Evolutionary conservation across 163 green algal species (phyloP).

Genomic region (Chlamydomonas reinhardtii): DNA sequence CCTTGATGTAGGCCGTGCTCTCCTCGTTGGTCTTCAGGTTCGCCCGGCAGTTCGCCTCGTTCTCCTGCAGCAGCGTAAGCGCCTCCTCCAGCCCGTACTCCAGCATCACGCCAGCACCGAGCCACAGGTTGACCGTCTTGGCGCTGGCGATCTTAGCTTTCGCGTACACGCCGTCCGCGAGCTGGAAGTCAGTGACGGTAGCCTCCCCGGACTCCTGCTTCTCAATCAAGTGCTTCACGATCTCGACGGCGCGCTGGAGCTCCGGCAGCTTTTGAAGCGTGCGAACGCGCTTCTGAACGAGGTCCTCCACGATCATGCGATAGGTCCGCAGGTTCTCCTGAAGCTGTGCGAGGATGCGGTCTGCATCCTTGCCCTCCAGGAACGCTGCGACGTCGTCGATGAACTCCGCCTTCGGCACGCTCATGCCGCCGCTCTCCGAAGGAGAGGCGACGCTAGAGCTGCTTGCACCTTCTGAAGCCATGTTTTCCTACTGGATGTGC

Average conservation of each 20-base stretch:
- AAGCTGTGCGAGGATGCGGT: conserved; percentile 79
- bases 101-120: conserved; percentile 90
- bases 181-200: conserved; percentile 83
- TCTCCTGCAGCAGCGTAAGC: conserved; percentile 71
- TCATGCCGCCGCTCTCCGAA: conserved; percentile 7
- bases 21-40: conserved; percentile 73
- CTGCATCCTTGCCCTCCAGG: conserved; percentile 67
- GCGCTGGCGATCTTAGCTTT: conserved; percentile 78
- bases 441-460: too few species aligned
- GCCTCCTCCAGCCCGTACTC: conserved; percentile 92
- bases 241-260: conserved; percentile 83
- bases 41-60: conserved; percentile 75
- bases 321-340: conserved; percentile 63
- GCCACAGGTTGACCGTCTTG: conserved; percentile 90
- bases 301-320: conserved; percentile 75
- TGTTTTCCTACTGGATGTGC: not conserved
- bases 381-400: conserved; percentile 86
- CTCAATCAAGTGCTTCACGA: conserved; percentile 78
- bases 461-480: conserved; percentile 5
- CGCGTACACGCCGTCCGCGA: conserved; percentile 87
- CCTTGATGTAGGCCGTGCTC: conserved; percentile 82
- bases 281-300: conserved; percentile 76
- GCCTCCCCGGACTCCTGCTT: conserved; percentile 6
- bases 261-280: conserved; percentile 86
- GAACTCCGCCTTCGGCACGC: conserved; percentile 73